phyloP scores from a whole-genome alignment of 352 stramenopile species.

The Thalassiosira exigua region DNA sequence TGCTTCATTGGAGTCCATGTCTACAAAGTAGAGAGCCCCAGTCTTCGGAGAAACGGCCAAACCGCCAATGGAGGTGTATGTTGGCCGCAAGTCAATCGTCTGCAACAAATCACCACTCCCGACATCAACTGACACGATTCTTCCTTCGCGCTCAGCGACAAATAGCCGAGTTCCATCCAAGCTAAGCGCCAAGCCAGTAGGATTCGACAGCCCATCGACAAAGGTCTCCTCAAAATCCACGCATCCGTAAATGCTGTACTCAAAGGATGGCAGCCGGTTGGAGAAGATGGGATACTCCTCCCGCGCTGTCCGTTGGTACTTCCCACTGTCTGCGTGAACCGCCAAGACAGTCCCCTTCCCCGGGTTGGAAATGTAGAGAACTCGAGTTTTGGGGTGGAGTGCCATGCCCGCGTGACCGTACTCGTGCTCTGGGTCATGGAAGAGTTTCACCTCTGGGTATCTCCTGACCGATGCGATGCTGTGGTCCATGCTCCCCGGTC shows the following conservation, averaged over 20 bases:
- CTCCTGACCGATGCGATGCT: constrained; percentile 45
- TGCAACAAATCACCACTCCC: constrained; percentile 36
- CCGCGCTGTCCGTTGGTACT: constrained; percentile 41
- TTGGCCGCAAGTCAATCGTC: constrained; percentile 23
- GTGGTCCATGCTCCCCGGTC: constrained; percentile 61
- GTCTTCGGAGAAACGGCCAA: constrained; percentile 39
- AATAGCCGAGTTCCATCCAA: constrained; percentile 46
- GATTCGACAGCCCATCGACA: constrained; percentile 26
- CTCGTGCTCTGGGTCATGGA: constrained; percentile 1
- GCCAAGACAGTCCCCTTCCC: constrained; percentile 43
- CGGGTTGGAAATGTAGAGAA: constrained; percentile 51
- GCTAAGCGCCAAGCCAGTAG: constrained; percentile 54
- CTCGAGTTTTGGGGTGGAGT: constrained; percentile 40
- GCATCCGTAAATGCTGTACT: constrained; percentile 67
- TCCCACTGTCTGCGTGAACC: constrained; percentile 40
- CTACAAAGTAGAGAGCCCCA: constrained; percentile 50
- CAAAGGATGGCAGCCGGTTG: constrained; percentile 55
- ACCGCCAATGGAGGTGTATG: constrained; percentile 49
- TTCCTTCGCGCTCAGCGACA: constrained; percentile 48
- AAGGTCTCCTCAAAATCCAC: constrained; percentile 43
- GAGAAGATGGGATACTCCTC: constrained; percentile 62
- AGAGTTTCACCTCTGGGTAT: constrained; percentile 56
- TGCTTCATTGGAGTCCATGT: constrained; percentile 50
- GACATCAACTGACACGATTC: constrained; percentile 50
- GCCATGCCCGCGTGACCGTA: constrained; percentile 56